Evolutionary conservation across 176 grass and related monocot genomes (phyloP), one percentile per base, ranked within the genome.

Genomic region (Rhynchospora pubera): DNA sequence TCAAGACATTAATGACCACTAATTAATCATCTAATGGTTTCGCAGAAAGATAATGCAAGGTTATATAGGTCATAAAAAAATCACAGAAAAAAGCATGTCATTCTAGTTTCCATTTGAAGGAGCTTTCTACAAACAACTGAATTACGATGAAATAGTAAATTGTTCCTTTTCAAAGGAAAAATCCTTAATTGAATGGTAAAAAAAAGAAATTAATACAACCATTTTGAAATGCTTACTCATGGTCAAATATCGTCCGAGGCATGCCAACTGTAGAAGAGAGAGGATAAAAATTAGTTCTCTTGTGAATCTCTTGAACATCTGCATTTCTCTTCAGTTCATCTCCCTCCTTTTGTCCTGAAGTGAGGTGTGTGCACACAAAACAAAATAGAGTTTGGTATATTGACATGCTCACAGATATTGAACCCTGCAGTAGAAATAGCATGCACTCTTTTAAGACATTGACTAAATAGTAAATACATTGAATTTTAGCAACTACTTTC

Each of bases 371-470:
- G 83, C 91, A 97, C 30, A 92, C 89, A 87, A 97, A 97, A 77
- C 94, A 94, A 89, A 94, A 91, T 55, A 82, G 65, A 52, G 91
- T 94, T 79, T 92, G 86, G 89, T 97, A 79, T 94, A 97, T 85
- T 62, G 88, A 97, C 94, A 97, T 88, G 90, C 94, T 97, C 64
- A 91, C 94, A 82, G 94, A 97, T 94, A 97, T 83, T 80, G 94
- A 90, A 76, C 94, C 94, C 94, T 97, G 84, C 14, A 89, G 53
- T 69, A 93, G 72, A 79, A 83, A 80, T 52, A n/a, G 79, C 19
- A 43, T 28, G 44, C 22, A 4, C 15, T 6, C 15, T 12, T 79
- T 39, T 22, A 79, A 79, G 52, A 14, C 7, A 75, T 55, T 43
- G 14, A 1, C 5, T n/a, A n/a, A n/a, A n/a, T n/a, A n/a, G n/a